Base-by-base conservation (phyloP, 768 basidiomycete species). In the Trametes gibbosa region DNA sequence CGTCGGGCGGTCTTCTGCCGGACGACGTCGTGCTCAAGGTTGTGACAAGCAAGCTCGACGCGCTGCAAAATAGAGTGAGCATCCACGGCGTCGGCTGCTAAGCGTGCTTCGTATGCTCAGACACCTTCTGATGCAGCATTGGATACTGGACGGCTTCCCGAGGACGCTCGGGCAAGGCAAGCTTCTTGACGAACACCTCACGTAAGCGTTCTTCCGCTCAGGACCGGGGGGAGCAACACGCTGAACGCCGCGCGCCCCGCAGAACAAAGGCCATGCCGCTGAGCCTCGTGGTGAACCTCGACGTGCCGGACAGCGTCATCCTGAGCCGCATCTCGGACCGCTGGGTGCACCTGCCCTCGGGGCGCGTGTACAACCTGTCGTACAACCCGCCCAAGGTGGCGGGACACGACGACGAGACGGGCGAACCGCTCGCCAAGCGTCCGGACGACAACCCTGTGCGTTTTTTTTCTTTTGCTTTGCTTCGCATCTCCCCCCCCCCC, bases 61-160 rank as follows among this genome's bases (percentile, higher is more conserved):
- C 70, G 16, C 75, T 91, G 50, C 79, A 80, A 47, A 83, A 87
- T 73, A 85, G 81, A 79, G 91, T 89, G 58, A 32, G 75, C 60
- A 50, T 46, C 46, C 55, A 39, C 13, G 16, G 3, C 37, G 53
- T 8, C 32, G 17, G 21, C 17, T 16, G 19, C 51, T 42, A 9
- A 19, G 1, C 9, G 16, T 10, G 5, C 13, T 8, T 2, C 37
- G 14, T 10, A 5, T 32, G 55, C 41, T 62, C 8, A 62, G 34
- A 21, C 35, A 16, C 9, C 45, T 17, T 37, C 16, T 42, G 12
- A 61, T 50, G 8, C 61, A 94, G 90, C 87, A 90, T 68, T 95
- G 94, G 94, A 89, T 96, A 63, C 72, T 95, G 43, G 95, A 96
- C 64, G 95, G 95, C 27, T 95, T 96, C 68, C 95, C 95, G 51